Evolutionary conservation across 805 yeast species (phyloP).

Genomic region (Teunomyces panamensis): DNA sequence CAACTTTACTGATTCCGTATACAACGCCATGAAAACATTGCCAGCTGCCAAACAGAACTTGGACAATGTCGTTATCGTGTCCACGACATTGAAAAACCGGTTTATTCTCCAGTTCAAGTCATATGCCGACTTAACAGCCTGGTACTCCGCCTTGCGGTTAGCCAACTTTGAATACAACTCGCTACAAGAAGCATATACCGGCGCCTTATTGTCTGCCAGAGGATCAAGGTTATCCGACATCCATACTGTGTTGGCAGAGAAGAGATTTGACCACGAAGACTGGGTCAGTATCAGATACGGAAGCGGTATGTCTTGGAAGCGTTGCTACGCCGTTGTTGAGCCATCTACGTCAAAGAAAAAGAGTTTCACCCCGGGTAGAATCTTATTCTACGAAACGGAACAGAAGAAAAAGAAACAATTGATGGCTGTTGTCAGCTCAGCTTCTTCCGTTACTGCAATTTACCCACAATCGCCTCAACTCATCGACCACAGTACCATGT

Average conservation of each 20-base stretch:
- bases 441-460: conserved; percentile 78
- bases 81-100: conserved; percentile 89
- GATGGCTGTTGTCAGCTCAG: conserved; percentile 74
- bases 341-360: conserved; percentile 56
- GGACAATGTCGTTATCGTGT: conserved; percentile 78
- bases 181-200: conserved; percentile 94
- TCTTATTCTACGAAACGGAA: conserved; percentile 79
- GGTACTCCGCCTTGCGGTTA: conserved; percentile 84
- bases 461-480: conserved; percentile 82
- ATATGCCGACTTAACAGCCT: conserved; percentile 58
- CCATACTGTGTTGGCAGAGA: conserved; percentile 76
- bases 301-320: conserved; percentile 96
- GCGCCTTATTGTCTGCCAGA: conserved; percentile 86
- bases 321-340: conserved; percentile 87
- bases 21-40: conserved; percentile 65
- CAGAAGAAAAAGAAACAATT: conserved; percentile 67
- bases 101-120: conserved; percentile 76
- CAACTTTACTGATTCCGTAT: conserved; percentile 86
- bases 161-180: conserved; percentile 77
- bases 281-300: conserved; percentile 96
- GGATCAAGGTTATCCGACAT: conserved; percentile 88
- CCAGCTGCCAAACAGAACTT: conserved; percentile 65
- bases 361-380: conserved; percentile 56
- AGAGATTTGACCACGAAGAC: conserved; percentile 84
- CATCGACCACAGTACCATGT: conserved; percentile 83